A percentile compares a stretch with the other conserved stretches of the same genome.
These are phyloP conservation scores for Phytophthora fragariae DNA, from an alignment of 352 stramenopile genomes.

Conservation along the genomic window DNA sequence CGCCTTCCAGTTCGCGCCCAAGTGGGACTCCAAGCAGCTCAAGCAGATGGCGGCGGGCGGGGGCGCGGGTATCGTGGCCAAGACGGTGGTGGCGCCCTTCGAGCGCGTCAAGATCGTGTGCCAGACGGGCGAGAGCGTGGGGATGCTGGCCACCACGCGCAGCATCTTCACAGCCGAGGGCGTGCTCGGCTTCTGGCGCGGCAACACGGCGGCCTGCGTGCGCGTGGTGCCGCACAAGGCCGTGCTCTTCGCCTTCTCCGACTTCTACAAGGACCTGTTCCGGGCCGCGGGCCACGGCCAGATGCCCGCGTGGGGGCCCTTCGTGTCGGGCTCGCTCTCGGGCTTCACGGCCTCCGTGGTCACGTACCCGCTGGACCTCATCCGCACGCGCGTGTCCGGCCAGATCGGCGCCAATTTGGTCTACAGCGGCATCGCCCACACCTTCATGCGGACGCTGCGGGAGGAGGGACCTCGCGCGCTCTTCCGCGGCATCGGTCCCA, in stretches of 20 bases:
- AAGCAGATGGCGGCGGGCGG: constrained; percentile 76
- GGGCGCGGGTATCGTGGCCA: constrained; percentile 77
- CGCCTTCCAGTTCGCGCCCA: constrained; percentile 1
- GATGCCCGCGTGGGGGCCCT: constrained; percentile 65
- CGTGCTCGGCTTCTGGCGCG: constrained; percentile 74
- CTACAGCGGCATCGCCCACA: constrained; percentile 79
- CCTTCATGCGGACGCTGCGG: constrained; percentile 69
- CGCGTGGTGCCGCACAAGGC: constrained; percentile 84
- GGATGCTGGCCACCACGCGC: constrained; percentile 77
- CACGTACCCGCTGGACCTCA: constrained; percentile 89
- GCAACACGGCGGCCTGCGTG: constrained; percentile 79
- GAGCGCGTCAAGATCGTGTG: constrained; percentile 90
- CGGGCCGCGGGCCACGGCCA: constrained; percentile 35
- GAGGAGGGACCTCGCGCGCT: constrained; percentile 73
- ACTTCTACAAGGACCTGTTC: constrained; percentile 89
- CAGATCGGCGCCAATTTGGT: constrained; percentile 70
- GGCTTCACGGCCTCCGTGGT: constrained; percentile 87
- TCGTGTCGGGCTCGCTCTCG: constrained; percentile 74
- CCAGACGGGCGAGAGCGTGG: constrained; percentile 75
- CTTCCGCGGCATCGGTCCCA: constrained; percentile 79
- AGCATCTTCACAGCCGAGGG: constrained; percentile 68
- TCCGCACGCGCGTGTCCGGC: constrained; percentile 82
- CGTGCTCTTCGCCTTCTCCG: constrained; percentile 85
- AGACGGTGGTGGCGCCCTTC: constrained; percentile 84
- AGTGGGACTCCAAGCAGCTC: constrained; percentile 66